Evolutionary conservation across 768 basidiomycete species (phyloP).

Genomic region (Cubamyces lactineus): DNA sequence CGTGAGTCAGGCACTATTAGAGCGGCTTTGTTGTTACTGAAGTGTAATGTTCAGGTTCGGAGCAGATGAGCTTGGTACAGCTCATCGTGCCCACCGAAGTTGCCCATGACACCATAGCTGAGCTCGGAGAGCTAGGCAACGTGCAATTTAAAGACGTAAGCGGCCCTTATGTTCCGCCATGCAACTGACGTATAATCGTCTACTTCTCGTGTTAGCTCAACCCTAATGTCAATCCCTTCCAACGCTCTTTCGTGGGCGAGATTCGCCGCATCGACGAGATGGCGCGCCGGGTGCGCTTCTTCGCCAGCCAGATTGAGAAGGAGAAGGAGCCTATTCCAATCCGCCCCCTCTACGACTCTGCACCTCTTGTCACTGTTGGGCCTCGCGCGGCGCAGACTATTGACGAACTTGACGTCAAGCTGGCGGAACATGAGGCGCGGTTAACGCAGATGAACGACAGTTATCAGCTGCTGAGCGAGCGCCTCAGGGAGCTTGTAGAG

Average conservation of each 20-base stretch:
- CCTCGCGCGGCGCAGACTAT: slow-evolving; percentile 92
- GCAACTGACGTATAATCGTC: background rate
- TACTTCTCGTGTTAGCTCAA: slow-evolving; percentile 64
- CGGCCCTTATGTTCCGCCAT: slow-evolving; percentile 6
- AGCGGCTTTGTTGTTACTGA: background rate
- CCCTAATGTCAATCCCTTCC: slow-evolving; percentile 94
- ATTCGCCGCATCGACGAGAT: slow-evolving; percentile 96
- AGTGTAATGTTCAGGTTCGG: slow-evolving; percentile 67
- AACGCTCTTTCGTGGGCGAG: slow-evolving; percentile 96
- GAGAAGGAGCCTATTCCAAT: slow-evolving; percentile 83
- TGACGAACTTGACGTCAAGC: slow-evolving; percentile 88
- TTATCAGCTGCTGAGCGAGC: slow-evolving; percentile 86
- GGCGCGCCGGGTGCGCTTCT: slow-evolving; percentile 92
- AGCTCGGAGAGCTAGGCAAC: slow-evolving; percentile 93
- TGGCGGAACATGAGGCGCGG: slow-evolving; percentile 85
- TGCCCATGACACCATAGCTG: slow-evolving; percentile 94
- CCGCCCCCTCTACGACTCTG: slow-evolving; percentile 84
- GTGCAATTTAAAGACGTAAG: slow-evolving; percentile 97
- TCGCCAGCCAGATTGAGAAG: slow-evolving; percentile 81
- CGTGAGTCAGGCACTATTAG: slow-evolving; percentile 53
- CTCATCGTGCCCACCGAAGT: slow-evolving; percentile 97
- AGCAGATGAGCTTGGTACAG: slow-evolving; percentile 97
- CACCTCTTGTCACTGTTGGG: slow-evolving; percentile 85
- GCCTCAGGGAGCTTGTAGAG: slow-evolving; percentile 86
- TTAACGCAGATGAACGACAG: slow-evolving; percentile 90